Evolutionary conservation across 768 basidiomycete species (phyloP), one percentile per base, ranked within the genome.

Genomic region (Suillus cothurnatus): DNA sequence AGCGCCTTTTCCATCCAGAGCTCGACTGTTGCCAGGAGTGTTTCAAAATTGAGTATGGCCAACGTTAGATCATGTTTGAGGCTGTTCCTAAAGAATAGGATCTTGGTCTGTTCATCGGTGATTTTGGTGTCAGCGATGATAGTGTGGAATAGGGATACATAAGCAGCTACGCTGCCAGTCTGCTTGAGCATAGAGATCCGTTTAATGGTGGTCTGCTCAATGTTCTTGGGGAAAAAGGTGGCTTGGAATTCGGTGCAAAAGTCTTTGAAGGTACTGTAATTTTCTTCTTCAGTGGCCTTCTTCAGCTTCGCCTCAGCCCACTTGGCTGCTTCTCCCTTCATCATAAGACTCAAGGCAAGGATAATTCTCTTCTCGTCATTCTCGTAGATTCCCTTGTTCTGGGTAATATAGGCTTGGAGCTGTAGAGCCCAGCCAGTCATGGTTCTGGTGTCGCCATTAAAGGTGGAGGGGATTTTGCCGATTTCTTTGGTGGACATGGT

Each of bases 41-140:
- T 38, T 14, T 38, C 12, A 14, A 38, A 12, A 0, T 3, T 14
- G 0, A 39, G 38, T 0, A 41, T 41, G 0, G 39, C 1, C 0
- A 6, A 1, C 1, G 6, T 1, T 4, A 41, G 0, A 1, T 41
- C 17, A 1, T 0, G 6, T 5, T 41, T 41, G 0, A 41, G 2
- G 1, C 39, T 17, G 1, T 6, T 41, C 0, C 39, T 6, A 2
- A 41, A 41, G 6, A 41, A 19, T 0, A 41, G 1, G 0, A 19
- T 41, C 0, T 1, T 6, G 0, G 39, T 41, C 0, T 0, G 0
- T 19, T 41, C 17, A 6, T 41, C 39, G 0, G 4, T 4, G 3
- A 39, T 39, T 4, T 14, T 14, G 0, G 38, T 39, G 1, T 39
- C 38, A 0, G 38, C 4, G 1, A 39, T 3, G 0, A 39, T 39